phyloP scores from a whole-genome alignment of 805 yeast genomes.

The Vanderwaltozyma yarrowii region DNA sequence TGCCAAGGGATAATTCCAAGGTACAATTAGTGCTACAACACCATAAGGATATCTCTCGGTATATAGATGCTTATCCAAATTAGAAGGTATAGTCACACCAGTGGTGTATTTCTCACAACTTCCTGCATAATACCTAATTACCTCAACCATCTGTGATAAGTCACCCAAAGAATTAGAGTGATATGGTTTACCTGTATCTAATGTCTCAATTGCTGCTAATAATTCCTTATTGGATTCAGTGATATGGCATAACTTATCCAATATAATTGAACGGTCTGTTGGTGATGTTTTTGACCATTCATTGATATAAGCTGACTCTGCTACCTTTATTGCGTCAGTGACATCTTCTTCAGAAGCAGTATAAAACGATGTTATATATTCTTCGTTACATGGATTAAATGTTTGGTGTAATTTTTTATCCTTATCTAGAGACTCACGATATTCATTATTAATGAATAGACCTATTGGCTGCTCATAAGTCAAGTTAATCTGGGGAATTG shows the following conservation, averaged over 20 bases:
- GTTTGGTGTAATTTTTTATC: slow-evolving; percentile 35
- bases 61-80: slow-evolving; percentile 39
- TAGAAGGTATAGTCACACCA: slow-evolving; percentile 46
- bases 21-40: slow-evolving; percentile 51
- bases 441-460: slow-evolving; percentile 48
- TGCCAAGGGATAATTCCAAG: slow-evolving; percentile 60
- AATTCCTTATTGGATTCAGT: slow-evolving; percentile 48
- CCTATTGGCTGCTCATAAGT: slow-evolving; percentile 51
- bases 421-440: slow-evolving; percentile 31
- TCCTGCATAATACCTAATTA: slow-evolving; percentile 47
- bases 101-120: slow-evolving; percentile 84
- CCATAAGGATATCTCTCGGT: slow-evolving; percentile 54
- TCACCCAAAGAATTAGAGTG: slow-evolving; percentile 43
- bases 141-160: slow-evolving; percentile 45
- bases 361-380: slow-evolving; percentile 36
- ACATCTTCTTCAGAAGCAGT: slow-evolving; percentile 41
- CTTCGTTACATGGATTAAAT: slow-evolving; percentile 41
- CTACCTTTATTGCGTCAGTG: slow-evolving; percentile 43
- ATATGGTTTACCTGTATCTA: slow-evolving; percentile 52
- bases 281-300: slow-evolving; percentile 41
- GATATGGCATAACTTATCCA: slow-evolving; percentile 39
- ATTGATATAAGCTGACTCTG: slow-evolving; percentile 36
- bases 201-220: slow-evolving; percentile 43
- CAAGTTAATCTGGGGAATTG: slow-evolving; percentile 14
- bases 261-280: slow-evolving; percentile 39